Conservation (phyloP, 306 rosid species). For the Crataegus laevigata region DNA sequence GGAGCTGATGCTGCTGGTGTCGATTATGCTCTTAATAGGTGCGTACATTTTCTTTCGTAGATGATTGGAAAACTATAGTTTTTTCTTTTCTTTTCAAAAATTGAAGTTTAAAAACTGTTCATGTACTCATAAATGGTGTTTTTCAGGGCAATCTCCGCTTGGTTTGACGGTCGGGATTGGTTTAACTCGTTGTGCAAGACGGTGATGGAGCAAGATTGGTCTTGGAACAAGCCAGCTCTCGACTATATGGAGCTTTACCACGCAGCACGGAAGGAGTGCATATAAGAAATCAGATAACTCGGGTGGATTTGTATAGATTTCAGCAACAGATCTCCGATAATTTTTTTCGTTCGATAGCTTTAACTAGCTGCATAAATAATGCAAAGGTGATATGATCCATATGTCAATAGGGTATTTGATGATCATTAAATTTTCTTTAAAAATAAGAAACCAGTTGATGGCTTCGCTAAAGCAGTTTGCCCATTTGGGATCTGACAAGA, state of each 20-base stretch:
- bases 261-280: constrained; percentile 56
- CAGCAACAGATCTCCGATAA: constrained; percentile 9
- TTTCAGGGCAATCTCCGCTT: constrained; percentile 80
- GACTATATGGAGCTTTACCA: constrained; percentile 94
- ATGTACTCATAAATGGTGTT: constrained; percentile 2
- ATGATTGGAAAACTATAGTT: not conserved
- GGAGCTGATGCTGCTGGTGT: constrained; percentile 86
- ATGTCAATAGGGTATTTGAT: not conserved
- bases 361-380: constrained; percentile 10
- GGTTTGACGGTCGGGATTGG: constrained; percentile 81
- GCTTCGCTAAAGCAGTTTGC: too few relatives aligned
- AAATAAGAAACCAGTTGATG: too few relatives aligned
- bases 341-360: not conserved
- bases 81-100: too few relatives aligned
- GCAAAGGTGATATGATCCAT: too few relatives aligned
- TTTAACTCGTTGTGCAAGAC: constrained; percentile 71
- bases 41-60: not conserved
- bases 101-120: not conserved
- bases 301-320: constrained; percentile 37
- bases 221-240: constrained; percentile 97
- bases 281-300: constrained; percentile 10
- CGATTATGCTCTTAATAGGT: constrained; percentile 93
- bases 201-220: constrained; percentile 99
- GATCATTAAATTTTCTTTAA: too few relatives aligned
- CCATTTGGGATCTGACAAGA: too few relatives aligned